Evolutionary conservation across 1,284 basidiomycete genomes (phyloP), one percentile per base, ranked within the genome.

Genomic region (Mrakiaceae sp.): DNA sequence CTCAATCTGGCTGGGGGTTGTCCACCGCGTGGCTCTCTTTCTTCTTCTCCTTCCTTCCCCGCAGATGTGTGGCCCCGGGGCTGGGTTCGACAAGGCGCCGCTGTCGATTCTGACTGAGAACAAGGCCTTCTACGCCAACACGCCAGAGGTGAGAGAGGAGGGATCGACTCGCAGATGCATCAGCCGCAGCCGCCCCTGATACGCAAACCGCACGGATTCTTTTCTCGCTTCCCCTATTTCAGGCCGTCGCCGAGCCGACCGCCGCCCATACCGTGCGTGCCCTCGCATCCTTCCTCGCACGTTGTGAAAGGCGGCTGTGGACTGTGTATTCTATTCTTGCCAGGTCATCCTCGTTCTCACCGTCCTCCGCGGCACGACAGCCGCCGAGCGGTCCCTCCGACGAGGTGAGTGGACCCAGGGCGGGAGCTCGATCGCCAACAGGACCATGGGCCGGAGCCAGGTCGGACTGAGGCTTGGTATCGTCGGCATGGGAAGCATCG

Each of bases 401-500:
- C 47, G 64, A n/a, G 64, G 64, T 40, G 64, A 65, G 14, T 65
- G 64, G 64, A 52, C 40, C 10, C 5, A 40, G 3, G 64, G 64
- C 40, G 60, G 54, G 3, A 49, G 16, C 0, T 60, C 64, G 0
- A 16, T 51, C 9, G 59, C 58, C 2, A 65, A 65, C 53, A 65
- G 58, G 43, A 57, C 54, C 11, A 54, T 65, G 53, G 64, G 64
- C 14, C 14, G 42, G 4, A 43, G 59, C 2, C 64, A 65, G 40
- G 53, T 65, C 14, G 64, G 64, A 8, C 47, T 60, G n/a, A 49
- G 44, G 43, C 11, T 65, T n/a, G 64, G 64, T 1, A 65, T 65
- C 42, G n/a, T 65, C 48, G 64, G 64, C 9, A 65, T 65, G 64
- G 64, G 64, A 14, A 55, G 44, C 47, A 65, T 65, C 8, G 64